Conservation (phyloP, 148 eudicot species). For the Agrostemma githago region DNA sequence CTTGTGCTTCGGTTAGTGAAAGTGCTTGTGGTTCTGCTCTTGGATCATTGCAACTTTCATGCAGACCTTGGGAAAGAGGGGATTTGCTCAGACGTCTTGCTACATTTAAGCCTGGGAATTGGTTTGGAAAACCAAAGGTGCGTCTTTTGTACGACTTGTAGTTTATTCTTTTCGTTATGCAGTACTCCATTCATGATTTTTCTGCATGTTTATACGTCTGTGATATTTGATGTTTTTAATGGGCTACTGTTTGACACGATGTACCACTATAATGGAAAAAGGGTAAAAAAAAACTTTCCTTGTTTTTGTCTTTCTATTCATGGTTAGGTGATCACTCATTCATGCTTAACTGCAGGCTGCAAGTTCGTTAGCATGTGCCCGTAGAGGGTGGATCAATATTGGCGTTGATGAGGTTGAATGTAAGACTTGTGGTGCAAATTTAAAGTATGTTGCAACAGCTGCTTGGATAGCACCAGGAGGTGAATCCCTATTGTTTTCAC, state of each 20-base stretch:
- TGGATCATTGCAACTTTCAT: no score
- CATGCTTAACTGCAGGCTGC: slow-evolving; percentile 53
- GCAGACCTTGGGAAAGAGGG: no score
- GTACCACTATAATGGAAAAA: not conserved
- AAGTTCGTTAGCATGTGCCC: slow-evolving; percentile 85
- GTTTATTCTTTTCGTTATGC: slow-evolving; percentile 1
- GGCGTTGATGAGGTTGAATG: slow-evolving; percentile 78
- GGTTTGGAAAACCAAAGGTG: no score
- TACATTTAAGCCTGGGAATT: no score
- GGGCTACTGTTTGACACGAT: not conserved
- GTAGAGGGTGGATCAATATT: slow-evolving; percentile 91
- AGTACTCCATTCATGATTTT: not conserved
- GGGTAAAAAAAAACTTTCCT: no score
- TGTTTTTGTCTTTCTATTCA: not conserved
- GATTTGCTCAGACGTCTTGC: no score
- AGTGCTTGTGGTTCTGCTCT: no score
- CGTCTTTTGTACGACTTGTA: no score
- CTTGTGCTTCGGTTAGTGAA: no score
- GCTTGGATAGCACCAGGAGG: slow-evolving; percentile 63
- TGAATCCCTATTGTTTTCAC: slow-evolving; percentile 27
- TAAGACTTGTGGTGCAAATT: slow-evolving; percentile 72
- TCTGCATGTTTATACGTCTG: not conserved
- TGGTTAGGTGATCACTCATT: not conserved
- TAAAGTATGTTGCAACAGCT: slow-evolving; percentile 41
- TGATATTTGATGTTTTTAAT: not conserved